These are phyloP conservation scores for Boletus reticulatus DNA, from an alignment of 768 basidiomycete genomes.

Conservation along the genomic window DNA sequence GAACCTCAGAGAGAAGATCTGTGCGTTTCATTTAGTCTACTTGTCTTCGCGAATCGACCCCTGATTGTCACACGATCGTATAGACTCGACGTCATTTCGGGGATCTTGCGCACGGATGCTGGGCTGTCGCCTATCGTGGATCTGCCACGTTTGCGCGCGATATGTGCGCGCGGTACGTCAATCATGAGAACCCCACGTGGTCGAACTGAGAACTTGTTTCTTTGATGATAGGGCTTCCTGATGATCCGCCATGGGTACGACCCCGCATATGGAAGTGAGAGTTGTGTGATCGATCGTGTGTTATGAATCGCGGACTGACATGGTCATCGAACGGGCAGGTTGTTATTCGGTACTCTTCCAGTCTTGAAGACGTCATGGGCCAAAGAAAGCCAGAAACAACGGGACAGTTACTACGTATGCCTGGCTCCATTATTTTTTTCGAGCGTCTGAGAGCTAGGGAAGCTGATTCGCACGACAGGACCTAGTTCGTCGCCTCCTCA, in stretches of 20 bases:
- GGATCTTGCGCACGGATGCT: constrained; percentile 49
- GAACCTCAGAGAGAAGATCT: constrained; percentile 60
- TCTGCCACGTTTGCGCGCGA: constrained; percentile 48
- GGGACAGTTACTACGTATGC: constrained; percentile 73
- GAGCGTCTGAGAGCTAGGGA: background rate
- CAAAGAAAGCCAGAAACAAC: constrained; percentile 54
- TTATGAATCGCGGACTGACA: constrained; percentile 3
- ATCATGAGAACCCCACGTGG: background rate
- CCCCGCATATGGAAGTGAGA: constrained; percentile 76
- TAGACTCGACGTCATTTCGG: constrained; percentile 57
- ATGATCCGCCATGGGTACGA: constrained; percentile 72
- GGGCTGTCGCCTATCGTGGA: constrained; percentile 51
- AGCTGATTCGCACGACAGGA: constrained; percentile 44
- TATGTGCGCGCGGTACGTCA: constrained; percentile 60
- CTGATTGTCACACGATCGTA: background rate
- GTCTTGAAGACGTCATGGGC: constrained; percentile 56
- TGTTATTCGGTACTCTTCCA: constrained; percentile 65
- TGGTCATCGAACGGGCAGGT: constrained; percentile 32
- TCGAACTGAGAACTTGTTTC: background rate
- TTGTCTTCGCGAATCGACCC: background rate
- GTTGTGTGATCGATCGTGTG: background rate
- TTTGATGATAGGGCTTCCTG: constrained; percentile 56
- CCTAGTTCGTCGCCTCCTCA: constrained; percentile 61
- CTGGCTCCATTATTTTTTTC: background rate
- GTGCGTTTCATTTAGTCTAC: constrained; percentile 36